Percentiles rank a stretch among this genome's conserved stretches.
Evolutionary conservation across 495 filamentous ascomycete genomes (phyloP).

Genomic region (Rhizodiscina lignyota): DNA sequence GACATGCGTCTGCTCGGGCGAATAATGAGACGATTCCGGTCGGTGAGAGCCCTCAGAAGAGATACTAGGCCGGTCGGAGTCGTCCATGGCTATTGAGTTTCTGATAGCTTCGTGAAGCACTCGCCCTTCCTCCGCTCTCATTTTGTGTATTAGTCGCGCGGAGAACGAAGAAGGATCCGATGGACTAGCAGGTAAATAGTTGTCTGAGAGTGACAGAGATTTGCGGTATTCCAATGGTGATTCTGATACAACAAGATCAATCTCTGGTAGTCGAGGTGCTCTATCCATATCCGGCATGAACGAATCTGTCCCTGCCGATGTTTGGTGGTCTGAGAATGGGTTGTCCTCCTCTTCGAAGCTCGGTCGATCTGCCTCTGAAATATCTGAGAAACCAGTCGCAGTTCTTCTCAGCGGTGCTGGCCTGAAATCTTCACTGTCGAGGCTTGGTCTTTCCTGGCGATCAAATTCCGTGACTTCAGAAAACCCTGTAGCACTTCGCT

Average conservation of each 20-base stretch:
- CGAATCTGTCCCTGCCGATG: no score
- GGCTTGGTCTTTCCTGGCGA: background rate
- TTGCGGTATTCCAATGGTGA: conserved; percentile 6
- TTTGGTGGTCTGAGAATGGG: no score
- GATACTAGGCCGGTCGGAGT: no score
- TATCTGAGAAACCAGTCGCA: conserved; percentile 6
- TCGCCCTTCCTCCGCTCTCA: conserved; percentile 55
- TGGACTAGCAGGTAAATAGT: conserved; percentile 9
- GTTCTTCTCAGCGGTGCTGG: conserved; percentile 7
- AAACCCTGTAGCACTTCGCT: background rate
- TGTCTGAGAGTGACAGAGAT: background rate
- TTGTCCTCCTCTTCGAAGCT: conserved; percentile 4
- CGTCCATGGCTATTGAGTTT: no score
- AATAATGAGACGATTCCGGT: no score
- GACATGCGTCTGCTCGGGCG: no score
- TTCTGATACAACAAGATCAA: conserved; percentile 5
- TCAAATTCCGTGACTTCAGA: background rate
- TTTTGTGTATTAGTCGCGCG: conserved; percentile 45
- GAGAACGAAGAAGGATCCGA: conserved; percentile 25
- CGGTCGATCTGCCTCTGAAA: conserved; percentile 2
- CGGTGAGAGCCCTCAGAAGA: no score
- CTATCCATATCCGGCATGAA: background rate
- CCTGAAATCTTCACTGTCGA: conserved; percentile 5
- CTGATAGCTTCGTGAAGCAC: no score
- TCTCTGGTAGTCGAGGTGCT: conserved; percentile 3